Evolutionary conservation across 805 yeast species (phyloP), one percentile per base, ranked within the genome.

Genomic region (Candida cerambycidarum): DNA sequence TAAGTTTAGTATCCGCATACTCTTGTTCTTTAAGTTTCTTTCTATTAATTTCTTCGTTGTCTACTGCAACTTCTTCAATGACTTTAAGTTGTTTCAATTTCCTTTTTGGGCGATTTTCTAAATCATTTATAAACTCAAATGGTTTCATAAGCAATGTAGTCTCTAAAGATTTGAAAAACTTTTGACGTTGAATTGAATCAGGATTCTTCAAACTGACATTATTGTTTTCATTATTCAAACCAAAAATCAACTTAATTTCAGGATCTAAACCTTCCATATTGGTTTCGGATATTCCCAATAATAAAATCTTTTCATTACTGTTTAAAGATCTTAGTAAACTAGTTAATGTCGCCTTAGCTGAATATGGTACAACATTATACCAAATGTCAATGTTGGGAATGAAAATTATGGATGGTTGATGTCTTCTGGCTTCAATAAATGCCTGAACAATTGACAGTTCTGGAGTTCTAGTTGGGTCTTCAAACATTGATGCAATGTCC

Each of bases 331-430:
- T 73, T 36, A 92, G 66, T 46, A 90, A 65, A 18, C 89, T 82
- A 16, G 80, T 71, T 27, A 93, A 72, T 1, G 93, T 83, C 1
- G 89, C 79, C 48, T 78, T 78, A 0, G 90, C 88, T 2, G 87
- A 72, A 10, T 75, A 79, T 0, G 89, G 78, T 29, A 87, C 75
- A 3, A 87, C 82, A 9, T 67, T 72, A 42, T 75, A 69, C 89
- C 96, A 89, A 8, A 82, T 76, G 44, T 89, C 89, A 39, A 89
- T 66, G 55, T 85, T 85, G 3, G 98, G 97, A 39, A 93, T 78
- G 58, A 78, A 85, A 2, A 93, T 66, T 12, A 93, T 83, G 7
- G 96, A 78, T 0, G 98, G 99, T 45, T 85, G 85, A 49, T 92
- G 95, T 56, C 95, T 78, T 50, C 86, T 78, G 5, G 95, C 93